Conservation (phyloP, 345 rosid genomes). For the Cardiospermum halicacabum region DNA sequence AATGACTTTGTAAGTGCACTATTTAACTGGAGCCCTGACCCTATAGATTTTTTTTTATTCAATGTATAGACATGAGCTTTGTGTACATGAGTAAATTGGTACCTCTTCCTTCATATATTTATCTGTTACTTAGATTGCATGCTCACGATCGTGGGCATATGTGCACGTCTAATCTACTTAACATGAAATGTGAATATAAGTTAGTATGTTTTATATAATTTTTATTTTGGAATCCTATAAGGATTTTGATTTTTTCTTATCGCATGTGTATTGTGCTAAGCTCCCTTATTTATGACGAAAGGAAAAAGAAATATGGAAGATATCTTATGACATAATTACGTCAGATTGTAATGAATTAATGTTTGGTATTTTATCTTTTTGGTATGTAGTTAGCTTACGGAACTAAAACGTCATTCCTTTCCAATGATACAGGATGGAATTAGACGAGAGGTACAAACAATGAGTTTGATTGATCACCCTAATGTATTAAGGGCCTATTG, state of each 20-base stretch:
- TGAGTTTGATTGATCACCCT: conserved; percentile 87
- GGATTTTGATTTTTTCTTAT: background rate
- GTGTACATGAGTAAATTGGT: background rate
- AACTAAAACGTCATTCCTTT: background rate
- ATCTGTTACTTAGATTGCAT: background rate
- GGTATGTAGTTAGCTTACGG: background rate
- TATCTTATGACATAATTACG: conserved; percentile 9
- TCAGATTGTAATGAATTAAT: background rate
- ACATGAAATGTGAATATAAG: background rate
- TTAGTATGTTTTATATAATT: background rate
- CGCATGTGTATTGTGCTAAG: background rate
- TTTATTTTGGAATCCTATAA: background rate
- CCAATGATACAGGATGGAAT: conserved; percentile 76
- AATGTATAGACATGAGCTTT: background rate
- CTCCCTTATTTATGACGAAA: conserved; percentile 12
- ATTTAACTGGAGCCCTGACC: conserved; percentile 5
- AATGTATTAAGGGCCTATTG: conserved; percentile 83
- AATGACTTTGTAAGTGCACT: conserved; percentile 65
- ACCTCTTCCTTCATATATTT: background rate
- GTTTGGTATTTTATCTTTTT: background rate
- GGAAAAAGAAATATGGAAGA: background rate
- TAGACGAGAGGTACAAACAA: conserved; percentile 92
- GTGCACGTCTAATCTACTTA: background rate
- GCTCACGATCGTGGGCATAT: background rate
- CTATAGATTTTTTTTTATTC: conserved; percentile 7